Conservation (phyloP, 495 filamentous ascomycete species). For the Podospora comata region DNA sequence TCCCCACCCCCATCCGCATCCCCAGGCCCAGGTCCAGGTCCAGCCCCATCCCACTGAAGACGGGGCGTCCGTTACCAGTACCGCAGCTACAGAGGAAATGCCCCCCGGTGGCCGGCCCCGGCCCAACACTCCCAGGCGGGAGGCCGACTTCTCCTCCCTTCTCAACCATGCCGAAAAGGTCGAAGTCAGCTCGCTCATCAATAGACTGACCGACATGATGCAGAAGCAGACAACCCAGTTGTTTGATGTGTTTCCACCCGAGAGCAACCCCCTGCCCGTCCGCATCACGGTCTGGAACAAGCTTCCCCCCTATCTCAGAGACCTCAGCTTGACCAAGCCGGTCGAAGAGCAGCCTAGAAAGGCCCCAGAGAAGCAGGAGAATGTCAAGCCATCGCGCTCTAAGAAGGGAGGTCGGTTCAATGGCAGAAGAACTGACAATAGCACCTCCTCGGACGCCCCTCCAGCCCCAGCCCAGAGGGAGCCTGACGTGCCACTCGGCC, state of each 20-base stretch:
- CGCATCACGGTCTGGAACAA: conserved; percentile 31
- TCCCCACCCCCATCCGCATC: not conserved
- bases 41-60: not conserved
- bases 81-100: conserved; percentile 24
- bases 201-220: conserved; percentile 47
- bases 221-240: conserved; percentile 43
- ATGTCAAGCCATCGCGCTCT: conserved; percentile 23
- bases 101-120: conserved; percentile 24
- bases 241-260: conserved; percentile 41
- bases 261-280: conserved; percentile 20
- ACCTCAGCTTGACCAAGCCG: conserved; percentile 30
- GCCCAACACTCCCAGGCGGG: conserved; percentile 27
- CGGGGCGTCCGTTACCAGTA: conserved; percentile 9
- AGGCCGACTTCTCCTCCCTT: conserved; percentile 35
- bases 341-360: conserved; percentile 4
- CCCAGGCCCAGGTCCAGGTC: too few relatives aligned
- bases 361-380: conserved; percentile 24
- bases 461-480: conserved; percentile 20
- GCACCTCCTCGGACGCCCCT: conserved; percentile 1
- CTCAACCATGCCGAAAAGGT: conserved; percentile 29
- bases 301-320: conserved; percentile 33
- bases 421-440: conserved; percentile 2
- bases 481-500: conserved; percentile 20
- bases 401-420: conserved; percentile 16
- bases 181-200: conserved; percentile 38